A percentile compares a stretch with the other conserved stretches of the same genome.
Conservation (phyloP, 2,329 filamentous ascomycete species). For the Fusarium liriodendri region DNA sequence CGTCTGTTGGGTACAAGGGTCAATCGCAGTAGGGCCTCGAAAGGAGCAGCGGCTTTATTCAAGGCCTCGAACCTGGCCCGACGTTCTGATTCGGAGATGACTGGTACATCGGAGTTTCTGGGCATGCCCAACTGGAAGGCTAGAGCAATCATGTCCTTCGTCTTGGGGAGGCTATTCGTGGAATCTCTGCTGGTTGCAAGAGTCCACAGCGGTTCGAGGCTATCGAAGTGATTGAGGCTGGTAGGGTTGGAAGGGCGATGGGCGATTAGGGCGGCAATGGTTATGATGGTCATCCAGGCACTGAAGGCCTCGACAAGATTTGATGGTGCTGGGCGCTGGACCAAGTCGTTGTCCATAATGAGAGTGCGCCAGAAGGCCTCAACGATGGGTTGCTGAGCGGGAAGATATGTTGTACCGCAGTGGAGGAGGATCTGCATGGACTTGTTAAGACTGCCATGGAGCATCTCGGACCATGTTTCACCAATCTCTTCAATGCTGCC, state of each 20-base stretch:
- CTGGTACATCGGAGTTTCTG: conserved; percentile 10
- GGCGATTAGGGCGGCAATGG: conserved; percentile 16
- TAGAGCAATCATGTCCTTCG: conserved; percentile 18
- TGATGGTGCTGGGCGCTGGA: conserved; percentile 28
- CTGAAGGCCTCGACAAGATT: conserved; percentile 25
- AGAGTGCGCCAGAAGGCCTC: conserved; percentile 44
- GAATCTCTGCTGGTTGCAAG: conserved; percentile 35
- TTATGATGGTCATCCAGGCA: conserved; percentile 29
- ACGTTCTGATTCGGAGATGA: conserved; percentile 15
- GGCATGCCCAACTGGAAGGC: conserved; percentile 25
- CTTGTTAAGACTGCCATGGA: conserved; percentile 16
- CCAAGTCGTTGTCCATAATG: conserved; percentile 39
- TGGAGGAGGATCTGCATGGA: conserved; percentile 36
- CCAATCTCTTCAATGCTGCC: conserved; percentile 33
- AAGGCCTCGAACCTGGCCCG: conserved; percentile 5
- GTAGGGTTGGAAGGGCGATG: conserved; percentile 9
- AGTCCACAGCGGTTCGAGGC: conserved; percentile 33
- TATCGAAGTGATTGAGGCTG: conserved; percentile 30
- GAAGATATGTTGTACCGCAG: conserved; percentile 31
- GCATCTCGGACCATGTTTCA: conserved; percentile 16
- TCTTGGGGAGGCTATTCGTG: conserved; percentile 33
- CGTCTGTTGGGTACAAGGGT: conserved; percentile 28
- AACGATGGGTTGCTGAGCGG: conserved; percentile 38
- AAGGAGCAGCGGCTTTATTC: conserved; percentile 26
- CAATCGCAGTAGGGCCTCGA: conserved; percentile 26